Percentiles rank a stretch among this genome's conserved stretches.
phyloP scores from a whole-genome alignment of 805 yeast genomes.

The Metschnikowia dekortorum region DNA sequence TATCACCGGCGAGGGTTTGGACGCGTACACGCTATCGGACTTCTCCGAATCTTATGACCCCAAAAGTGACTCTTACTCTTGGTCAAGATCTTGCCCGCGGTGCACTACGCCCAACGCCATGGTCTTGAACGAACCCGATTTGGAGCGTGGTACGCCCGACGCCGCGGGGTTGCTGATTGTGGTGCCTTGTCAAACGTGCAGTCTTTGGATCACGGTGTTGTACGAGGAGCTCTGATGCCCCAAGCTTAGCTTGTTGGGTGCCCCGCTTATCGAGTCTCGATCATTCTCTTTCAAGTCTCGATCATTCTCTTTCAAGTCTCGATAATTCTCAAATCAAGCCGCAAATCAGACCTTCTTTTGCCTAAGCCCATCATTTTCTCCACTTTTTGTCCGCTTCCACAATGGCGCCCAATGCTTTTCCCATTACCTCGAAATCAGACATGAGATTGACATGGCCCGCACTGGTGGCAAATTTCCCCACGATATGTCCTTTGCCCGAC shows the following conservation, averaged over 20 bases:
- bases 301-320: too few species aligned
- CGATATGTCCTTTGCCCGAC: conserved; percentile 47
- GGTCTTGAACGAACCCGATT: conserved; percentile 53
- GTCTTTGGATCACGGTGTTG: conserved; percentile 77
- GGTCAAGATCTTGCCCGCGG: conserved; percentile 60
- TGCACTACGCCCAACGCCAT: conserved; percentile 55
- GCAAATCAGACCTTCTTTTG: too few species aligned
- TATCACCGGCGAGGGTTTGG: conserved; percentile 65
- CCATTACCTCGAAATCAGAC: conserved; percentile 70
- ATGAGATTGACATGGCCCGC: conserved; percentile 78
- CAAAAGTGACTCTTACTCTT: conserved; percentile 22
- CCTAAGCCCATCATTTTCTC: conserved; percentile 10
- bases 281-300: too few species aligned
- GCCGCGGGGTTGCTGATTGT: conserved; percentile 58
- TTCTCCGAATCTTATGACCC: conserved; percentile 40
- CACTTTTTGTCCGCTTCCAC: conserved; percentile 51
- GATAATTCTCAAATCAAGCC: too few species aligned
- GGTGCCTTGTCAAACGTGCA: conserved; percentile 79
- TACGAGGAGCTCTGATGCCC: conserved; percentile 44
- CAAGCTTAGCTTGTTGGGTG: not conserved
- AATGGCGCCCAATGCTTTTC: conserved; percentile 63
- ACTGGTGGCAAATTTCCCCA: conserved; percentile 58
- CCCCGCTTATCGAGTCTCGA: too few species aligned
- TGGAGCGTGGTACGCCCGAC: conserved; percentile 49
- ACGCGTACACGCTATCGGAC: conserved; percentile 60